Base-by-base conservation (phyloP, 1,284 basidiomycete species). In the Waitea zeae region DNA sequence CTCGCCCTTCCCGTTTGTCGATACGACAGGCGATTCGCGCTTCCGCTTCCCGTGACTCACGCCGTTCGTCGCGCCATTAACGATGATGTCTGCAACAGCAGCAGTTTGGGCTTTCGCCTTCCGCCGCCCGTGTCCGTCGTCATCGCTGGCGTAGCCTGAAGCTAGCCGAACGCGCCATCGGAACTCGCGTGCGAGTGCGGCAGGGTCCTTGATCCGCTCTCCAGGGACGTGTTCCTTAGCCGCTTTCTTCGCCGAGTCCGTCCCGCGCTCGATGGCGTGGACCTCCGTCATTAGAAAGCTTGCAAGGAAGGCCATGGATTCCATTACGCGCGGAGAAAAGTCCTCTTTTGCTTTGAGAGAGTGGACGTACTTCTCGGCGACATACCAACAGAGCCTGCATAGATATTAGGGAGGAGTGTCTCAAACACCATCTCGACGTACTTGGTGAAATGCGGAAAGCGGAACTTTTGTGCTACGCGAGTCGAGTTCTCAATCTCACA, bases 401-500 rank as follows among this genome's bases (percentile, higher is more conserved):
- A 14, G n/a, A n/a, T n/a, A n/a, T n/a, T n/a, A n/a, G n/a, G n/a
- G n/a, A n/a, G n/a, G n/a, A n/a, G n/a, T n/a, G n/a, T n/a, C n/a
- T n/a, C n/a, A n/a, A n/a, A n/a, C n/a, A n/a, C n/a, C n/a, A n/a
- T n/a, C n/a, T 17, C 17, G 17, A 56, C 66, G 34, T 48, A 87
- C 84, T 69, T 79, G 37, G 74, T 62, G 47, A 92, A 88, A 49
- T 74, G 62, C 0, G 93, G 93, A 47, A 92, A 98, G 28, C 89
- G 68, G 53, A 96, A 96, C 50, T 90, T 90, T 52, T 84, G 87
- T 0, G 93, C 90, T 0, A 97, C 93, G 38, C 83, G 80, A 2
- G 92, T 97, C 2, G 73, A 67, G 40, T 86, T 82, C 55, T 98
- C 93, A 45, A 98, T 93, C 37, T 90, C 77, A 34, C 88, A 69